Conservation (phyloP, 345 rosid genomes). For the Euclidium syriacum region DNA sequence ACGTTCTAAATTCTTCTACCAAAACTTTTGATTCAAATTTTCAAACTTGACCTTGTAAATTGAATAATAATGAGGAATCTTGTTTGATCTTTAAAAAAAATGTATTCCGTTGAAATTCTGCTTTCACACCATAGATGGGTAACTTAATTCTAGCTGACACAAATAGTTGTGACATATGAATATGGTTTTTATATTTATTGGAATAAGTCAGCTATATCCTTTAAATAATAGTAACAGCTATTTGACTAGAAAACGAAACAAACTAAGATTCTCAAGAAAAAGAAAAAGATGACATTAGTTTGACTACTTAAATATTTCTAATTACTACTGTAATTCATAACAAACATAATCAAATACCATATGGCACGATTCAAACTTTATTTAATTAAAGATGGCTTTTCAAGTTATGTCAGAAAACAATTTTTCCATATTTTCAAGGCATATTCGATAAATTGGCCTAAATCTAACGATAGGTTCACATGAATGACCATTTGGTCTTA, state of each 20-base stretch:
- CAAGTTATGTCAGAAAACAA: no score
- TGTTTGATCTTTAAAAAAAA: no score
- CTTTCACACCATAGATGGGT: not conserved
- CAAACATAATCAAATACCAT: not conserved
- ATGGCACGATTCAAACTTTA: not conserved
- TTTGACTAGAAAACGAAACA: slow-evolving; percentile 7
- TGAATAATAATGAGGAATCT: no score
- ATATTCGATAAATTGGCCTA: not conserved
- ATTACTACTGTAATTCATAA: not conserved
- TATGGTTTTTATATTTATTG: not conserved
- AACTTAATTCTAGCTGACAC: slow-evolving; percentile 10
- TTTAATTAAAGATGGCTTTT: not conserved
- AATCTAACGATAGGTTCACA: not conserved
- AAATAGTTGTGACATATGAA: not conserved
- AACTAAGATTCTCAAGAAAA: slow-evolving; percentile 7
- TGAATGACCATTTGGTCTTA: slow-evolving; percentile 17
- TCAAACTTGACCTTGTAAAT: not conserved
- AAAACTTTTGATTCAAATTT: no score
- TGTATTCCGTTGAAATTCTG: not conserved
- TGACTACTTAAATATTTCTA: not conserved
- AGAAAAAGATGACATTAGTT: not conserved
- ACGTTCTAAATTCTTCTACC: no score
- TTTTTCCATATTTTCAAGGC: not conserved
- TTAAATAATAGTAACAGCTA: not conserved
- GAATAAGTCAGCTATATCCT: slow-evolving; percentile 19